phyloP scores from a whole-genome alignment of 441 rosid species.

The Theobroma grandiflorum region DNA sequence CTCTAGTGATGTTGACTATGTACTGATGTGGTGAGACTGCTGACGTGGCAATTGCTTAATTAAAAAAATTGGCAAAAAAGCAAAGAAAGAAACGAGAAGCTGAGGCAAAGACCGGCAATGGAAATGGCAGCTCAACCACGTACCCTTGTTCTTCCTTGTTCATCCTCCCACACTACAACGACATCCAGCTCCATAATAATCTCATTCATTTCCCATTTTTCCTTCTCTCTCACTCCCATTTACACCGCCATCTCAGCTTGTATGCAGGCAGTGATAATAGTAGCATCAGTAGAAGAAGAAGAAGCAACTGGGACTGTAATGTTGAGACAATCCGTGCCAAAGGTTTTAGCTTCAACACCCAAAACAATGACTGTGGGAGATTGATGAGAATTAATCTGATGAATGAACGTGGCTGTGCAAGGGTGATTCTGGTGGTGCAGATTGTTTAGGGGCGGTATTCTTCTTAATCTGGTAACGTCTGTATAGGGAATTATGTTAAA shows the following conservation, averaged over 20 bases:
- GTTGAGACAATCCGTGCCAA: conserved; percentile 29
- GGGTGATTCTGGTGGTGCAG: no score
- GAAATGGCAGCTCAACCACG: conserved; percentile 25
- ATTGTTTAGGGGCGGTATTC: no score
- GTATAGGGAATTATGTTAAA: no score
- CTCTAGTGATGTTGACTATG: no score
- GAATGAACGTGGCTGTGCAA: no score
- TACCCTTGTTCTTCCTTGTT: conserved; percentile 13
- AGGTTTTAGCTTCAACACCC: conserved; percentile 28
- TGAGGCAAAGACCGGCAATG: background rate
- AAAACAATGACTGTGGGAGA: background rate
- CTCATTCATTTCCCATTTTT: background rate
- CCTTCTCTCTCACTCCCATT: background rate
- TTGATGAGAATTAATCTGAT: no score
- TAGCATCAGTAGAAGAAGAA: background rate
- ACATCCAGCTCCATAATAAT: background rate
- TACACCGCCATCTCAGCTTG: background rate
- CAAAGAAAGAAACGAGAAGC: conserved; percentile 17
- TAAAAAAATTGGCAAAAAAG: conserved; percentile 47
- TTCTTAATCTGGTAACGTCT: no score
- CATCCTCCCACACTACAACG: background rate
- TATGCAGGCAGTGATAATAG: background rate
- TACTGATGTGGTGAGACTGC: no score
- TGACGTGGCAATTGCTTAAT: no score
- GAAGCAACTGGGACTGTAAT: conserved; percentile 35